Base-by-base conservation (phyloP, 805 yeast genomes). In the Huiozyma sinensis region DNA sequence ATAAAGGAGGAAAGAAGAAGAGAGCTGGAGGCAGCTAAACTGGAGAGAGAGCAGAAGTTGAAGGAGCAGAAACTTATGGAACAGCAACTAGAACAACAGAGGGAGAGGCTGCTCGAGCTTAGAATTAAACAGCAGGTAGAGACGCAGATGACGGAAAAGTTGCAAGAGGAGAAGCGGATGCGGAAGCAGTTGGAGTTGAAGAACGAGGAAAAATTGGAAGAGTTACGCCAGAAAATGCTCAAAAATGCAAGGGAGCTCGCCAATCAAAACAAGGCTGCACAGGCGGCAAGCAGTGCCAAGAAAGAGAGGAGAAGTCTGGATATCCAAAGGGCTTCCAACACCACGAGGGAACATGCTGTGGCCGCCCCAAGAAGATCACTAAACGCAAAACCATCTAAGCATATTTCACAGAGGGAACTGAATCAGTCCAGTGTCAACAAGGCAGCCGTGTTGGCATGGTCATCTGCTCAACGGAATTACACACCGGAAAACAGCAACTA, bases 121-220 rank as follows among this genome's bases (percentile, higher is more conserved):
- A 50, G 51, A 38, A 48, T 60, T 4, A 52, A 57, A 44, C 47
- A 54, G 36, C 58, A 57, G 37, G 55, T 61, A 2, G 54, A 56
- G 39, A 42, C 44, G 6, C 56, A 54, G 40, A 44, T 53, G 49
- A 49, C 42, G 11, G 46, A 45, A 40, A 51, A 49, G 37, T 41
- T 55, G 17, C 44, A 44, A 42, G 51, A 44, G 40, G 56, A 52
- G 37, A 46, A 43, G 39, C 28, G 38, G 30, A 36, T 17, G 30
- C 36, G 47, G 34, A 47, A 38, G 13, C 40, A 46, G 33, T 37
- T 34, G 24, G 45, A 44, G 30, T 31, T 36, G 28, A 33, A 33
- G 32, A 47, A 37, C 28, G 42, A 43, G 38, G 46, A 35, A 45
- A 45, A 36, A 28, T 12, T 43, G 33, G n/a, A 35, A 6, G 44